Conservation (phyloP, 192 early-diverging fungal genomes). For the Gamsiella multidivaricata region DNA sequence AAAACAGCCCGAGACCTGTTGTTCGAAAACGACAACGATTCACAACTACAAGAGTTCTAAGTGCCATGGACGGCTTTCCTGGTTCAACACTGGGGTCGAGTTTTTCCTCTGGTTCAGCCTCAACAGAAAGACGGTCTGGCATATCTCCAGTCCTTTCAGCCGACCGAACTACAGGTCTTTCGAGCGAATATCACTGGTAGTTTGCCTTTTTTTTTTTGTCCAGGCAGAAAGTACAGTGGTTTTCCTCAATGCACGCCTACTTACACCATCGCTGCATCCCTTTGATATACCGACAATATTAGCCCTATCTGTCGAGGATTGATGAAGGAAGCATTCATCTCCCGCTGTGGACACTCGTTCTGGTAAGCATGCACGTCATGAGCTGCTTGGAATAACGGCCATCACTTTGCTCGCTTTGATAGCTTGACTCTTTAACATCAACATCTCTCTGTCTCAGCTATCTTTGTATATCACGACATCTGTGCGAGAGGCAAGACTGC, state of each 20-base stretch:
- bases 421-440: neutral
- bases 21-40: conserved; percentile 46
- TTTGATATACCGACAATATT: neutral
- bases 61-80: neutral
- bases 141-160: neutral
- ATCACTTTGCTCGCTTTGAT: neutral
- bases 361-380: conserved; percentile 65
- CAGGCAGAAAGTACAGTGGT: too few relatives aligned
- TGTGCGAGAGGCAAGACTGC: conserved; percentile 68
- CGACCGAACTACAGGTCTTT: conserved; percentile 11
- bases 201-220: neutral
- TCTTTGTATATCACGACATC: conserved; percentile 78
- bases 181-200: conserved; percentile 42
- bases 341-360: conserved; percentile 88
- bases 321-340: conserved; percentile 80
- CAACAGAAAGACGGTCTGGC: neutral
- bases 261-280: neutral
- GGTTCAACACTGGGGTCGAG: neutral
- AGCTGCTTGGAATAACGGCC: neutral
- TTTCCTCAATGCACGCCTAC: neutral
- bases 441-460: conserved; percentile 56
- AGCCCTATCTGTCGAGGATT: conserved; percentile 82
- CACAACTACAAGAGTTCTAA: conserved; percentile 11
- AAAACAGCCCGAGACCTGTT: conserved; percentile 20
- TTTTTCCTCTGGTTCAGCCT: neutral